Percentiles rank a stretch among this genome's conserved stretches.
Evolutionary conservation across 805 yeast genomes (phyloP).

Genomic region (Starmera dryadoides): DNA sequence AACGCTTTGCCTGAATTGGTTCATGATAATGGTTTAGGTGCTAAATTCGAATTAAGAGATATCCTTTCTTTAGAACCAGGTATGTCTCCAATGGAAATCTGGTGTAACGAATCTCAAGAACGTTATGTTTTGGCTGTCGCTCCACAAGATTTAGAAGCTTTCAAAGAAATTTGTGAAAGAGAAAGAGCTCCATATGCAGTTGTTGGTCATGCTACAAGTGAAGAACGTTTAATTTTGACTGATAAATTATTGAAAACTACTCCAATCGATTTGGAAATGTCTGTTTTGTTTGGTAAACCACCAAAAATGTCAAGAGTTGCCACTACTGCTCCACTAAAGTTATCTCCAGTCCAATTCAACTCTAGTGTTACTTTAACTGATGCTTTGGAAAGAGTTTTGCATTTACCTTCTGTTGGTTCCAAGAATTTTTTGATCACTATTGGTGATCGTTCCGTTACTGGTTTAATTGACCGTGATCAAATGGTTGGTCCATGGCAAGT

Average conservation of each 20-base stretch:
- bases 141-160: slow-evolving; percentile 62
- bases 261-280: slow-evolving; percentile 95
- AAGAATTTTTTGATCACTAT: slow-evolving; percentile 94
- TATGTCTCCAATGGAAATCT: slow-evolving; percentile 98
- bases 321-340: slow-evolving; percentile 47
- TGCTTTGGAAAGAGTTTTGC: slow-evolving; percentile 76
- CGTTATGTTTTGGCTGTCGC: slow-evolving; percentile 93
- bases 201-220: slow-evolving; percentile 89
- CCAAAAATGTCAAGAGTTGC: slow-evolving; percentile 89
- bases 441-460: slow-evolving; percentile 97
- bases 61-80: slow-evolving; percentile 91
- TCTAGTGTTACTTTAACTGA: slow-evolving; percentile 39
- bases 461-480: slow-evolving; percentile 94
- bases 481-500: slow-evolving; percentile 99
- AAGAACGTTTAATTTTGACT: slow-evolving; percentile 71
- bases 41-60: slow-evolving; percentile 83
- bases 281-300: slow-evolving; percentile 91
- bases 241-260: slow-evolving; percentile 73
- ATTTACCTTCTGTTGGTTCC: slow-evolving; percentile 90
- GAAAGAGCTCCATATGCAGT: slow-evolving; percentile 96
- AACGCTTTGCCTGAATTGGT: slow-evolving; percentile 97
- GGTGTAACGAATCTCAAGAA: slow-evolving; percentile 99
- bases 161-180: slow-evolving; percentile 78
- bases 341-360: slow-evolving; percentile 30
- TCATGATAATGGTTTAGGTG: slow-evolving; percentile 95